Percentiles rank a stretch among this genome's conserved stretches.
Evolutionary conservation across 225 moss, liverwort and hornwort species (phyloP).

Genomic region (Climacium dendroides): DNA sequence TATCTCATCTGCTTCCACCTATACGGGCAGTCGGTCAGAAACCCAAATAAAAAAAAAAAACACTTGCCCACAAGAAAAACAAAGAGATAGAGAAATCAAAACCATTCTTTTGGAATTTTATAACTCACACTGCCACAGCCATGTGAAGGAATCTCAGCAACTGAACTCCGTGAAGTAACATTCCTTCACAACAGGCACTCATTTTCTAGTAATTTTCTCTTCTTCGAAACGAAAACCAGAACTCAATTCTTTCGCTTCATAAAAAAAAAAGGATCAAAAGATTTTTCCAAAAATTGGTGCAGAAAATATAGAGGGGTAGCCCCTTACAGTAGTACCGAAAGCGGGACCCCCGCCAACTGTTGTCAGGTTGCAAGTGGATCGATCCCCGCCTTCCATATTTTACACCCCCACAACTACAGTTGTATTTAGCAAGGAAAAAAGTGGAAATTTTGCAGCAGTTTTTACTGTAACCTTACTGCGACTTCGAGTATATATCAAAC

Average conservation of each 20-base stretch:
- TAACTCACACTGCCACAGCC: neutral
- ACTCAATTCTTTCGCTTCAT: neutral
- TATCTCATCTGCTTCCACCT: conserved; percentile 4
- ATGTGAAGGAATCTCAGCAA: neutral
- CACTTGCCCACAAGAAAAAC: neutral
- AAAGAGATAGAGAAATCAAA: too few species aligned
- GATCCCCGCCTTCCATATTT: neutral
- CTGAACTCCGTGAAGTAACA: too few species aligned
- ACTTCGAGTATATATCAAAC: neutral
- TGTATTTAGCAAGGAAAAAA: neutral
- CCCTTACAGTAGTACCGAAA: neutral
- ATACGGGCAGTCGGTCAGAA: neutral
- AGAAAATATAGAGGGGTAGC: neutral
- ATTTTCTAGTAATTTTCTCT: neutral
- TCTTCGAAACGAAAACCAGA: neutral
- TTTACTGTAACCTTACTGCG: neutral
- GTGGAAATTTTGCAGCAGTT: neutral
- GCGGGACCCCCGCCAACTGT: neutral
- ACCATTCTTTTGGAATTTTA: neutral
- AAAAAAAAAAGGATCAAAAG: too few species aligned
- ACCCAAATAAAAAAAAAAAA: too few species aligned
- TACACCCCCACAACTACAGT: neutral
- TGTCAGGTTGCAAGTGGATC: neutral
- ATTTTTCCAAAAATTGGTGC: neutral
- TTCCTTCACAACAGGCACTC: neutral